A percentile compares a stretch with the other conserved stretches of the same genome.
Evolutionary conservation across 345 rosid species (phyloP).

Genomic region (Salix arbutifolia): DNA sequence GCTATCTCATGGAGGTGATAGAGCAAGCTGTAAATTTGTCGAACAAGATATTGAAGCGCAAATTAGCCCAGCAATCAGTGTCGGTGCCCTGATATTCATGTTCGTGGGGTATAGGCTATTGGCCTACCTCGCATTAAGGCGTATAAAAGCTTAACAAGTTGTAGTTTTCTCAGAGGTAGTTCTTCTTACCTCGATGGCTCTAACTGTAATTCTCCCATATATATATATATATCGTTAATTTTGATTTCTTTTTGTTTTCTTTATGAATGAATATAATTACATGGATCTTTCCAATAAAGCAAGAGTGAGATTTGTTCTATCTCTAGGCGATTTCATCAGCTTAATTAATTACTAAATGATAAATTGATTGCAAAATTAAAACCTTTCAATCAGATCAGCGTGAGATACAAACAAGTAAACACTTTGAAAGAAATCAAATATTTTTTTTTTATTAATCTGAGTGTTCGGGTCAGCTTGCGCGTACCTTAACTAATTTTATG

Average conservation of each 20-base stretch:
- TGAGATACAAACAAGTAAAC: too few species aligned
- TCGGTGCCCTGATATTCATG: constrained; percentile 53
- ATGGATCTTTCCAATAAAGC: too few species aligned
- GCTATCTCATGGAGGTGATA: neutral
- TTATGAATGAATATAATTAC: too few species aligned
- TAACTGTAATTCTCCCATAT: constrained; percentile 12
- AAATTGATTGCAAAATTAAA: too few species aligned
- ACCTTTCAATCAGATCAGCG: too few species aligned
- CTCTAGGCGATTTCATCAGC: too few species aligned
- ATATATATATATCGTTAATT: neutral
- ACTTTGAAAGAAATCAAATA: too few species aligned
- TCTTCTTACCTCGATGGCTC: neutral
- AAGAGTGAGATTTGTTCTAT: too few species aligned
- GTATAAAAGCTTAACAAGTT: constrained; percentile 34
- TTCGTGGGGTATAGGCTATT: constrained; percentile 71
- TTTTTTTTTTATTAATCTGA: too few species aligned
- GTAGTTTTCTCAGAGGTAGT: neutral
- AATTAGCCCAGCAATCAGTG: constrained; percentile 44
- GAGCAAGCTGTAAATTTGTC: constrained; percentile 51
- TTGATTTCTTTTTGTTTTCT: too few species aligned
- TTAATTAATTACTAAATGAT: too few species aligned
- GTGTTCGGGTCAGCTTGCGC: accelerated
- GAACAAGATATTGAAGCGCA: constrained; percentile 66
- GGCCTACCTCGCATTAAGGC: constrained; percentile 78
- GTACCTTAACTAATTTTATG: too few species aligned